These are phyloP conservation scores for Trichoderma harzianum DNA, from an alignment of 2,329 filamentous ascomycete genomes.

Conservation along the genomic window DNA sequence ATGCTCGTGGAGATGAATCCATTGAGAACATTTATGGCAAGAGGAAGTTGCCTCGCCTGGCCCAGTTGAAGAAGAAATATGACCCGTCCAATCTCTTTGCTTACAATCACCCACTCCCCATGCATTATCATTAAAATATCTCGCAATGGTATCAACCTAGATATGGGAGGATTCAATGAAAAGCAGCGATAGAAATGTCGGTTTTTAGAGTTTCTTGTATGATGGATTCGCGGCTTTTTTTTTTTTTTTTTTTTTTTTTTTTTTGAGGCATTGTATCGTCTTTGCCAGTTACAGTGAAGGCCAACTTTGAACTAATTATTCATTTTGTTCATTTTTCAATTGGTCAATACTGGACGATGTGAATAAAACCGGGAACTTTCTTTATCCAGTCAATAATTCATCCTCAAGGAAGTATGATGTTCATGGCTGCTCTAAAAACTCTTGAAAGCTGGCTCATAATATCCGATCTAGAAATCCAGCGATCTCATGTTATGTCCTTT, in stretches of 20 bases:
- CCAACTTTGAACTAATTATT: neutral
- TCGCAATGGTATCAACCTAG: too few relatives aligned
- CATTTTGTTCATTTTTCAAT: too few relatives aligned
- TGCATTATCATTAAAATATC: neutral
- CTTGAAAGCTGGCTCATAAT: neutral
- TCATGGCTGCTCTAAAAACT: neutral
- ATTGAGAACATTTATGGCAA: conserved; percentile 6
- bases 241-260: too few relatives aligned
- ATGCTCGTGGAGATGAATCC: neutral
- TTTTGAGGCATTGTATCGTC: neutral
- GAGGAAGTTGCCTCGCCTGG: neutral
- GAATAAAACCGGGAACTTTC: neutral
- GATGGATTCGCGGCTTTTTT: neutral
- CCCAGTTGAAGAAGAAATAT: neutral
- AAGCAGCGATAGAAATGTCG: neutral
- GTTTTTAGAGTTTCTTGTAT: neutral
- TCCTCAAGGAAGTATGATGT: neutral
- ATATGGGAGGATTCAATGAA: neutral
- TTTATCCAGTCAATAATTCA: neutral
- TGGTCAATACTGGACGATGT: neutral
- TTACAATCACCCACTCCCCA: neutral
- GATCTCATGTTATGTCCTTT: too few relatives aligned
- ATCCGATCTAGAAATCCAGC: too few relatives aligned
- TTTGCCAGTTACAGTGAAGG: neutral
- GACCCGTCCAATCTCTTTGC: neutral